Evolutionary conservation across 192 early-diverging fungal genomes (phyloP).

Genomic region (Coemansia sp.): DNA sequence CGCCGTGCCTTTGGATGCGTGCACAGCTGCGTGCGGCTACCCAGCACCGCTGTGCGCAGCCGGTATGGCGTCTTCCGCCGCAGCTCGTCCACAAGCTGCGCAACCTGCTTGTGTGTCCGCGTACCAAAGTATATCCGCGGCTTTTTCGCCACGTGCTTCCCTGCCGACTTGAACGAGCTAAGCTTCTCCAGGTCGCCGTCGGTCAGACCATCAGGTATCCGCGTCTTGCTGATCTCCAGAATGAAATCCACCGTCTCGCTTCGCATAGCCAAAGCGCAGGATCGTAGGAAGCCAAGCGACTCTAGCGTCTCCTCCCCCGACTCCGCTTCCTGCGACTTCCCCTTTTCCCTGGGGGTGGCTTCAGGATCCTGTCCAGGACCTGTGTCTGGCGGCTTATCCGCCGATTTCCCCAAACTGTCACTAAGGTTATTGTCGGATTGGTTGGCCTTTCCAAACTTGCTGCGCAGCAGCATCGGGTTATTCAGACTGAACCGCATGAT

Average conservation of each 20-base stretch:
- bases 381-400: neutral
- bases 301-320: too few species aligned
- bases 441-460: neutral
- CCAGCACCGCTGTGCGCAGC: conserved; percentile 52
- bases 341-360: too few species aligned
- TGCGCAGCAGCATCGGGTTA: conserved; percentile 18
- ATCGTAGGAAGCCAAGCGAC: too few species aligned
- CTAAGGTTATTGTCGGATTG: too few species aligned
- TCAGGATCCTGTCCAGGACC: too few species aligned
- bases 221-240: neutral
- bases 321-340: too few species aligned
- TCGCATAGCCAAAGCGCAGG: too few species aligned
- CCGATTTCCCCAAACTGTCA: too few species aligned
- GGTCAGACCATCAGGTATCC: conserved; percentile 12
- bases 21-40: conserved; percentile 57
- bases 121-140: conserved; percentile 57
- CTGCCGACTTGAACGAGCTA: conserved; percentile 1
- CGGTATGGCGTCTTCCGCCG: conserved; percentile 57
- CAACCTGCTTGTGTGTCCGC: conserved; percentile 61
- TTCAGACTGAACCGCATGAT: conserved; percentile 40
- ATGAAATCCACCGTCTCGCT: conserved; percentile 9
- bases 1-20: conserved; percentile 40
- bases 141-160: neutral
- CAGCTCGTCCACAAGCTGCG: conserved; percentile 57
- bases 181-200: conserved; percentile 15